Conservation (phyloP, 371 early-diverging fungal species). For the Mortierella sp. region DNA sequence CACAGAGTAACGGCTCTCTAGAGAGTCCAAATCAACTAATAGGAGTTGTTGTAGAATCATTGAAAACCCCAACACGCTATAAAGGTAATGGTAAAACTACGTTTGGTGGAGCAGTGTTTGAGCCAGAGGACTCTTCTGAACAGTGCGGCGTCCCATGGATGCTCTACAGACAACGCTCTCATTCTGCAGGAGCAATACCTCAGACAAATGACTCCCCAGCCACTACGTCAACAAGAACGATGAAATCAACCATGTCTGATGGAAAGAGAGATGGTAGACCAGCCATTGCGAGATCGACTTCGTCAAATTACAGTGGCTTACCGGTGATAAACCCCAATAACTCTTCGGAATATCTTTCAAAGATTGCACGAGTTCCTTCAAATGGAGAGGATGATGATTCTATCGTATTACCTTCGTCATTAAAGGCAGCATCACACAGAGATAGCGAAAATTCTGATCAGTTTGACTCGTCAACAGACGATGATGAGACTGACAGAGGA, state of each 20-base stretch:
- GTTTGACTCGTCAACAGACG: neutral
- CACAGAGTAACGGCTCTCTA: constrained; percentile 10
- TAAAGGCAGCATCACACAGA: neutral
- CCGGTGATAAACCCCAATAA: neutral
- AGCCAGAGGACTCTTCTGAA: constrained; percentile 25
- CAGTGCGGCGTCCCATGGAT: constrained; percentile 42
- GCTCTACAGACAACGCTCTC: constrained; percentile 34
- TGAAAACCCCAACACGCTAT: constrained; percentile 21
- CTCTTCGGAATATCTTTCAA: constrained; percentile 1
- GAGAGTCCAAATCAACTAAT: constrained; percentile 36
- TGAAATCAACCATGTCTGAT: neutral
- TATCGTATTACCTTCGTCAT: neutral
- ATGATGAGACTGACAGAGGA: neutral
- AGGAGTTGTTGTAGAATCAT: constrained; percentile 39
- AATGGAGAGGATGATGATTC: constrained; percentile 1
- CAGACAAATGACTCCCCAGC: neutral
- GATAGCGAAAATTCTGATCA: neutral
- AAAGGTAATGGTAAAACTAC: neutral
- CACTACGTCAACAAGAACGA: neutral
- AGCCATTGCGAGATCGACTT: neutral
- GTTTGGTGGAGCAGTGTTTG: constrained; percentile 16
- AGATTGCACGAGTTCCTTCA: neutral
- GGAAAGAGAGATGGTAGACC: neutral
- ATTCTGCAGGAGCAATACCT: constrained; percentile 14
- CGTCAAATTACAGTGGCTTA: neutral